A percentile compares a stretch with the other conserved stretches of the same genome.
These are phyloP conservation scores for Phyllosticta citribraziliensis DNA, from an alignment of 2,329 filamentous ascomycete species.

Conservation along the genomic window DNA sequence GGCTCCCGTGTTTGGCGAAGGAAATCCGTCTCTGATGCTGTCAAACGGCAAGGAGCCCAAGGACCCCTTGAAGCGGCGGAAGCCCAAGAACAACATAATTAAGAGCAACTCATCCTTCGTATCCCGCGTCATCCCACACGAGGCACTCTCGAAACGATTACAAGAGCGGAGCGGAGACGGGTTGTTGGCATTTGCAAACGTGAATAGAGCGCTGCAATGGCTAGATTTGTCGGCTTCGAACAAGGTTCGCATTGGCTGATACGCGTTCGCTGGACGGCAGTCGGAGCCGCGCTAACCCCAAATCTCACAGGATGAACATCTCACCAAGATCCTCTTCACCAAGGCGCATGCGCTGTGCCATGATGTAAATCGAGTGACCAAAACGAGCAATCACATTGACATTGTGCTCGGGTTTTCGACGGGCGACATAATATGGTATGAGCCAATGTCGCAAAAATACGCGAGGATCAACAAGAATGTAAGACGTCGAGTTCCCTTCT, in stretches of 20 bases:
- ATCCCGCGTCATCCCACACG: conserved; percentile 88
- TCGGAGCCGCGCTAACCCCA: background rate
- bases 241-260: conserved; percentile 41
- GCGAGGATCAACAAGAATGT: conserved; percentile 93
- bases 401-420: conserved; percentile 93
- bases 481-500: conserved; percentile 19
- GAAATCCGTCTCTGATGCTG: conserved; percentile 60
- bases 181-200: conserved; percentile 85
- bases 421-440: conserved; percentile 97
- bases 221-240: conserved; percentile 70
- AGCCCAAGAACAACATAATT: conserved; percentile 96
- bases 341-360: conserved; percentile 93
- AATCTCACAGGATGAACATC: conserved; percentile 61
- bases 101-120: conserved; percentile 99
- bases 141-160: conserved; percentile 67
- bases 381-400: conserved; percentile 70
- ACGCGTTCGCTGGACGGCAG: background rate
- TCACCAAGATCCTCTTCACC: conserved; percentile 94
- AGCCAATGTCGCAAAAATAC: conserved; percentile 93
- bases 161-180: conserved; percentile 70
- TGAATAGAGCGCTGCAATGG: conserved; percentile 95
- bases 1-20: conserved; percentile 71
- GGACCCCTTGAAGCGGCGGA: conserved; percentile 61
- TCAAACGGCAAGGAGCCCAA: conserved; percentile 58
- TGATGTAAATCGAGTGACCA: conserved; percentile 79